Conservation (phyloP, 768 basidiomycete genomes). For the Russula emetica region DNA sequence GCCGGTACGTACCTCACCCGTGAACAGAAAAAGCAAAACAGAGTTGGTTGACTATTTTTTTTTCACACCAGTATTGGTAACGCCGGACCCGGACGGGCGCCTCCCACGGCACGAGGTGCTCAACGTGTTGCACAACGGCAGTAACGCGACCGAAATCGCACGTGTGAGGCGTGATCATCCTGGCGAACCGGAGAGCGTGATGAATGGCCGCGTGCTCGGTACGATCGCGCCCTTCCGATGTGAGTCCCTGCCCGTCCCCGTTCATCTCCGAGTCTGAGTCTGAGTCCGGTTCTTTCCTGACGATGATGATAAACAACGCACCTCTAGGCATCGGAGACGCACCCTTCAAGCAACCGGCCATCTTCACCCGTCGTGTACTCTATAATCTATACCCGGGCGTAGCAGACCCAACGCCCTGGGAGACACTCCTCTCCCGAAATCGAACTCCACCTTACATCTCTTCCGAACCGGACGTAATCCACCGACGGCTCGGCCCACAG, state of each 20-base stretch:
- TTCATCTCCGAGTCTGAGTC: neutral
- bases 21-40: neutral
- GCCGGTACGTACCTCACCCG: conserved; percentile 47
- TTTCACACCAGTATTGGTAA: conserved; percentile 38
- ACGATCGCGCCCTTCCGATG: conserved; percentile 76
- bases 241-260: conserved; percentile 36
- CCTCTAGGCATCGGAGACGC: conserved; percentile 37
- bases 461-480: conserved; percentile 39
- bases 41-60: neutral
- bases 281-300: neutral
- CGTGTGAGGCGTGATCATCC: conserved; percentile 65
- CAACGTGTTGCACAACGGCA: conserved; percentile 66
- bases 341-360: conserved; percentile 38
- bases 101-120: conserved; percentile 55
- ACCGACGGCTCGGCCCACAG: conserved; percentile 34
- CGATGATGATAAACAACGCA: neutral
- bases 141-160: conserved; percentile 60
- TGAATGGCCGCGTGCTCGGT: conserved; percentile 67
- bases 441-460: conserved; percentile 48
- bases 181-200: conserved; percentile 62
- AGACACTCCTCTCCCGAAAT: conserved; percentile 35
- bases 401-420: conserved; percentile 32
- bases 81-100: conserved; percentile 42
- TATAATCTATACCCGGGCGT: conserved; percentile 37
- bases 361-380: conserved; percentile 36